Conservation (phyloP, 352 stramenopile genomes). For the Phytophthora aleatoria region DNA sequence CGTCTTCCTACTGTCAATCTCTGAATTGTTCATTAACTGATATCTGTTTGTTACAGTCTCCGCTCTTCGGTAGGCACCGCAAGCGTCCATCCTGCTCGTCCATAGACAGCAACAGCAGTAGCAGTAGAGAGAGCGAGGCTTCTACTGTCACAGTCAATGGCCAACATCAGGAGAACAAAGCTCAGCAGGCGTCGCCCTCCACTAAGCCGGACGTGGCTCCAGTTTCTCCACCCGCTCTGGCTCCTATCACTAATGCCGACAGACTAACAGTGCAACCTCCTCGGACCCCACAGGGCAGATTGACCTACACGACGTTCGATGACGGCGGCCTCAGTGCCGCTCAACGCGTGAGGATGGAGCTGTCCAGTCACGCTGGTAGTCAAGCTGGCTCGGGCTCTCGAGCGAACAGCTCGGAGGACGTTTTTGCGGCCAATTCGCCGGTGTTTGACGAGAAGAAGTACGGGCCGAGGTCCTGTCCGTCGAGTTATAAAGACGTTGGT, state of each 20-base stretch:
- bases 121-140: constrained; percentile 4
- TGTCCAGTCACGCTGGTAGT: constrained; percentile 29
- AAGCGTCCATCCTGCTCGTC: constrained; percentile 12
- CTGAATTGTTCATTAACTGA: constrained; percentile 1
- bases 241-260: background rate
- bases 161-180: constrained; percentile 2
- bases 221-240: background rate
- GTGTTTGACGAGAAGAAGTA: constrained; percentile 36
- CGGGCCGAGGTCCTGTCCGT: constrained; percentile 42
- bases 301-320: constrained; percentile 32
- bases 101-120: constrained; percentile 6
- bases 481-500: constrained; percentile 23
- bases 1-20: background rate
- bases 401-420: constrained; percentile 35
- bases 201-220: constrained; percentile 2
- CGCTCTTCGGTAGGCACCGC: constrained; percentile 2
- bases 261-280: constrained; percentile 33
- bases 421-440: constrained; percentile 21
- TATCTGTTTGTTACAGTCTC: constrained; percentile 5
- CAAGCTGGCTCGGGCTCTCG: constrained; percentile 33
- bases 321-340: constrained; percentile 50
- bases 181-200: background rate
- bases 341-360: constrained; percentile 61
- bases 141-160: background rate
- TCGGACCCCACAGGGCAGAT: constrained; percentile 49